Base-by-base conservation (phyloP, 1,139 yeast genomes). In the Suhomyces bolitotheri region DNA sequence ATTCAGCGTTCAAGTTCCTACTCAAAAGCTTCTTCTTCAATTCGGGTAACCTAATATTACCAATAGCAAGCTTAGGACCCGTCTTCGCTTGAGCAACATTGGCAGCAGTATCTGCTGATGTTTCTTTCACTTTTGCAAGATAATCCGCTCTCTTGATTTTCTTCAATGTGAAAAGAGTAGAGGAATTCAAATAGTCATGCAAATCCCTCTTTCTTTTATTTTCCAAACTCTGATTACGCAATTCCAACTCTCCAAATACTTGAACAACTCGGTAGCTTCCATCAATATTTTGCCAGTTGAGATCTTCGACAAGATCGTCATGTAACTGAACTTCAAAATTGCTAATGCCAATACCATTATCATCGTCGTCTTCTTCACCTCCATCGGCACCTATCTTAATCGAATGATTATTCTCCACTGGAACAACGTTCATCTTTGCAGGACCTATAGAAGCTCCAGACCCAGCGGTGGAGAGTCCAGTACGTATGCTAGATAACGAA, bases 21-120 rank as follows among this genome's bases (percentile, higher is more conserved):
- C 71, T 66, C 19, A 73, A 60, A 31, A 90, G 66, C 40, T 73
- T 74, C 50, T 79, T 78, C 50, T 86, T 82, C 39, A 92, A 67
- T 48, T 89, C 96, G 0, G 95, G 87, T 23, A 92, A 66, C 43
- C 86, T 73, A 34, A 94, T 80, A 53, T 90, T 96, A 31, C 99
- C 99, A 44, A 92, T 87, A 19, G 94, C 84, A 27, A 89, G 62
- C 46, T 70, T 60, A 41, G 73, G 67, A 1, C 60, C 63, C 5
- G 47, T 34, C 24, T 49, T 42, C 16, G 34, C 28, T 15, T 29
- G 36, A 8, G 27, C 31, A 5, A 31, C 28, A 25, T 16, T 22
- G 4, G 38, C 28, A 4, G 39, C 29, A 2, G 36, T 38, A 8
- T 35, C 36, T 2, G 36, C 27, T 8, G 30, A 35, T 6, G 27